These are phyloP conservation scores for Leucocoprinus leucothites DNA, from an alignment of 768 basidiomycete species.

Conservation along the genomic window DNA sequence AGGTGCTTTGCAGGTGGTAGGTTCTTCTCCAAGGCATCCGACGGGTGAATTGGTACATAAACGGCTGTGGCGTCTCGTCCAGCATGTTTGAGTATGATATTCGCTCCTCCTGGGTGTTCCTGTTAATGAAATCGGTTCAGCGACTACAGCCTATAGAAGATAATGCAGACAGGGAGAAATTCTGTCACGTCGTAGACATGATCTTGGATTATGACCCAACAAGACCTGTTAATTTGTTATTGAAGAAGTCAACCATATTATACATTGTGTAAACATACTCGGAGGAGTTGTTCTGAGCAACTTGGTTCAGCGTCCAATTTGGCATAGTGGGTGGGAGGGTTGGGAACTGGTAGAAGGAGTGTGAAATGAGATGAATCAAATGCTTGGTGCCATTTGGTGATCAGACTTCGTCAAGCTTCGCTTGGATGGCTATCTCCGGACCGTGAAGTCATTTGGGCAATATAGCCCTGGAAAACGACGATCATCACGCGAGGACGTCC, in stretches of 20 bases:
- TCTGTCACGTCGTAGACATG: conserved; percentile 86
- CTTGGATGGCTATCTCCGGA: too few relatives aligned
- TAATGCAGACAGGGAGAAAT: conserved; percentile 54
- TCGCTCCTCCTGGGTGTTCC: conserved; percentile 81
- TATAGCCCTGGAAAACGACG: too few relatives aligned
- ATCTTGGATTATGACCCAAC: conserved; percentile 82
- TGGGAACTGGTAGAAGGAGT: too few relatives aligned
- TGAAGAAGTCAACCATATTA: not conserved
- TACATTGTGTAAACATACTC: conserved; percentile 32
- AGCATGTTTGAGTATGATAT: conserved; percentile 79
- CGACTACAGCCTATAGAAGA: not conserved
- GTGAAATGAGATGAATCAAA: not conserved
- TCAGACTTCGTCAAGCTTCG: too few relatives aligned
- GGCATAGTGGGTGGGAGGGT: conserved; percentile 31
- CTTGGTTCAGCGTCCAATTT: conserved; percentile 50
- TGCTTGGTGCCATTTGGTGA: too few relatives aligned
- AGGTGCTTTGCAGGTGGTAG: conserved; percentile 70
- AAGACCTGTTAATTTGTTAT: conserved; percentile 44
- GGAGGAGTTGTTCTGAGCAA: conserved; percentile 54
- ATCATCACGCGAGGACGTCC: too few relatives aligned
- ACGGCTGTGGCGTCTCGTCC: conserved; percentile 81
- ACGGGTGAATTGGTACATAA: conserved; percentile 83
- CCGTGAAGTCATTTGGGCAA: too few relatives aligned
- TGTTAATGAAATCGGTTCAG: conserved; percentile 21
- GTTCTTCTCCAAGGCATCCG: conserved; percentile 72